phyloP scores from a whole-genome alignment of 441 rosid genomes.

The Pelargonium myrrhifolium region DNA sequence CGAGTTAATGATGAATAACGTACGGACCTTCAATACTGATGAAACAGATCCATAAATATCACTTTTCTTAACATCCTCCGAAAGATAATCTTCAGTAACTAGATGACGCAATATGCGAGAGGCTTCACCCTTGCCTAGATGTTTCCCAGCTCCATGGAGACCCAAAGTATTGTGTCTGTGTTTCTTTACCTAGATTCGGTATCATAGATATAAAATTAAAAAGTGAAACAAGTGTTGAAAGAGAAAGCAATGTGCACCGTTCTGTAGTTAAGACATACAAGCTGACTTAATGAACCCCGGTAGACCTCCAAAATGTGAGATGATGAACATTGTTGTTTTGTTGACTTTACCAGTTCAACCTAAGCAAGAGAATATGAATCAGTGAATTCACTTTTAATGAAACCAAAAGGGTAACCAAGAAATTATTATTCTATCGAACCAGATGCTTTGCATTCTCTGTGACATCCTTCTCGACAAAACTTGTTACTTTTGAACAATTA shows the following conservation, averaged over 20 bases:
- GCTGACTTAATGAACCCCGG: conserved; percentile 83
- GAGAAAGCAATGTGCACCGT: conserved; percentile 8
- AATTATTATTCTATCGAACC: conserved; percentile 39
- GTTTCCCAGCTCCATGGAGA: conserved; percentile 88
- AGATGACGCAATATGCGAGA: conserved; percentile 76
- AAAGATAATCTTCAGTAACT: conserved; percentile 68
- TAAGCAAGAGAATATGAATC: conserved; percentile 24
- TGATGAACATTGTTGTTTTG: conserved; percentile 67
- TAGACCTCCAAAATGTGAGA: conserved; percentile 81
- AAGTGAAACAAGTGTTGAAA: conserved; percentile 14
- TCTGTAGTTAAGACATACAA: conserved; percentile 35
- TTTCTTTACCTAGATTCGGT: conserved; percentile 59
- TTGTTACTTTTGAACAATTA: conserved; percentile 61
- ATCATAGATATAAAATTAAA: conserved; percentile 19
- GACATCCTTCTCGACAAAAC: conserved; percentile 74
- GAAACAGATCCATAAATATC: conserved; percentile 86
- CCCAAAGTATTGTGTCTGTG: conserved; percentile 68
- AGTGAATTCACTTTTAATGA: conserved; percentile 13
- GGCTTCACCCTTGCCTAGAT: conserved; percentile 68
- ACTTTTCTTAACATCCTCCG: conserved; percentile 88
- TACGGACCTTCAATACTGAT: conserved; percentile 66
- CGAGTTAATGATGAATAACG: conserved; percentile 9
- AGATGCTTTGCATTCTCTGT: conserved; percentile 71
- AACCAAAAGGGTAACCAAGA: neutral
- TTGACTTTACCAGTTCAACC: conserved; percentile 80